Conservation (phyloP, 2,329 filamentous ascomycete genomes). For the Fusarium phyllophilum region DNA sequence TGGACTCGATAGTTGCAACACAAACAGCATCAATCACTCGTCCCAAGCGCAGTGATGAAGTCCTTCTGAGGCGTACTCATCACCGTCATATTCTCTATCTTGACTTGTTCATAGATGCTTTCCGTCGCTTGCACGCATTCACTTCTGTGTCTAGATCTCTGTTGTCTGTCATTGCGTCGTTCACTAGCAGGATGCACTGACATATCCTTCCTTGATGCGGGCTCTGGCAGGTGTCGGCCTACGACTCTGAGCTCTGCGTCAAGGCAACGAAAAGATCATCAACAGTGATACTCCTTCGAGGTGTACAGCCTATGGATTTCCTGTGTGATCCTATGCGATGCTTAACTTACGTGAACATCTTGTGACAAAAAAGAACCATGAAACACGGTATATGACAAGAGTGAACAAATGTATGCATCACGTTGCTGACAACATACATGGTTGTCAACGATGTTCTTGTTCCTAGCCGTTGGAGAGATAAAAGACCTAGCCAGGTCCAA, state of each 20-base stretch:
- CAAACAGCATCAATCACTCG: neutral
- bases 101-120: neutral
- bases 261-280: accelerated
- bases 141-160: neutral
- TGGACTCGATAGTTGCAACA: neutral
- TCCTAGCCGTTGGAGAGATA: neutral
- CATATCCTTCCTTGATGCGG: neutral
- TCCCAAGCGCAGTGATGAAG: neutral
- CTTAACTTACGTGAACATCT: accelerated
- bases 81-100: neutral
- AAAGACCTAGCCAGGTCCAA: accelerated
- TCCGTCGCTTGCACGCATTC: neutral
- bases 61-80: neutral
- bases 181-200: neutral
- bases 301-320: accelerated
- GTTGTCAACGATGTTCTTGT: accelerated
- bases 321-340: accelerated
- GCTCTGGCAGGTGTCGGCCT: accelerated
- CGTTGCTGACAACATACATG: neutral
- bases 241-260: accelerated
- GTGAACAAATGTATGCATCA: no score
- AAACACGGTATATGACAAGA: neutral
- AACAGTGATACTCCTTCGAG: neutral
- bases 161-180: neutral
- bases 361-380: accelerated